Percentiles rank a stretch among this genome's conserved stretches.
phyloP scores from a whole-genome alignment of 345 rosid species.

The sweet orange (Citrus sinensis) region DNA sequence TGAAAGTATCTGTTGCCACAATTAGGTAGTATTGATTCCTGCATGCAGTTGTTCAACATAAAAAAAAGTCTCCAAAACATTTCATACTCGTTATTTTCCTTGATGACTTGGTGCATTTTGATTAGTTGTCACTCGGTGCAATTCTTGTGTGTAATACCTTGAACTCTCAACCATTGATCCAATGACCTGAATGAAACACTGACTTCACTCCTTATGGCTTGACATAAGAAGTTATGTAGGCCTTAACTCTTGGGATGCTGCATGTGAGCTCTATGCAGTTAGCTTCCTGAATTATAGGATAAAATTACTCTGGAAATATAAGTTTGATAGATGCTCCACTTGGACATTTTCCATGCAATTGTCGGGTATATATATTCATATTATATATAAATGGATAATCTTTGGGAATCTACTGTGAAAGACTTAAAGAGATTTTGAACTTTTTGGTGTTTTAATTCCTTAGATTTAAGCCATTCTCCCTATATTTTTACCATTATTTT shows the following conservation, averaged over 20 bases:
- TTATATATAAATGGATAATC: background rate
- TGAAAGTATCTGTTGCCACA: conserved; percentile 64
- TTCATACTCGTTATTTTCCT: background rate
- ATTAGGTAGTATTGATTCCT: conserved; percentile 52
- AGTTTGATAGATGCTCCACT: background rate
- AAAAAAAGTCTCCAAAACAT: background rate
- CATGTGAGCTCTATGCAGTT: background rate
- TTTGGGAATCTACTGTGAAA: background rate
- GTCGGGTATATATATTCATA: background rate
- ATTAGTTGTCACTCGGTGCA: background rate
- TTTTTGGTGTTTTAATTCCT: conserved; percentile 8
- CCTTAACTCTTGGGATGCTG: background rate
- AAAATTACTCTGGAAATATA: background rate
- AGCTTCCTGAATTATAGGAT: background rate
- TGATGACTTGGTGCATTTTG: background rate
- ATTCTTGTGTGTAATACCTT: background rate
- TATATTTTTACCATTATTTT: conserved; percentile 2
- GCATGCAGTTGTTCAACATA: background rate
- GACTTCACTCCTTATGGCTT: background rate
- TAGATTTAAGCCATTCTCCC: background rate
- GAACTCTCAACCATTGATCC: background rate
- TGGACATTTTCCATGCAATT: background rate
- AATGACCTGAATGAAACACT: background rate
- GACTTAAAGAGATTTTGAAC: background rate
- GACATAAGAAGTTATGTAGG: background rate